Base-by-base conservation (phyloP, 441 rosid genomes). In the Pelargonium fulgidum region DNA sequence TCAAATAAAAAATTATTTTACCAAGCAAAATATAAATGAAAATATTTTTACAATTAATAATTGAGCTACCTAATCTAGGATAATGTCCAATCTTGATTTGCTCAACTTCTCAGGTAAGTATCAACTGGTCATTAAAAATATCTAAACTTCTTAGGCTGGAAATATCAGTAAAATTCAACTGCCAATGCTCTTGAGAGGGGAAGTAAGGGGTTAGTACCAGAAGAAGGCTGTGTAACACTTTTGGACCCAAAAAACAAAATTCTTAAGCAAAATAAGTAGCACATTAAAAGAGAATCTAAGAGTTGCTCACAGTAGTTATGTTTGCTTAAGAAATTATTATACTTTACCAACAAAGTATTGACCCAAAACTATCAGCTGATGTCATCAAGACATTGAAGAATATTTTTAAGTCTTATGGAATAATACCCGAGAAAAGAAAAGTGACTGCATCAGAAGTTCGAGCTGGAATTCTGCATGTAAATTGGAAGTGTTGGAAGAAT, bases 361-460 rank as follows among this genome's bases (percentile, higher is more conserved):
- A 71, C 76, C 24, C 29, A 74, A 42, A 39, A 62, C 70, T 70
- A 39, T 48, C 52, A 70, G 65, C 73, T 59, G 48, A 76, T 68
- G 19, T 69, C n/a, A 67, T 62, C 68, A 71, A 59, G 65, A 70
- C 36, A 68, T 36, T 75, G 62, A 58, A 33, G 62, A 67, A 20
- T 61, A 61, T 11, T 33, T 68, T 33, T 19, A 76, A 73, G 79
- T 71, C 48, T 58, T 48, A 77, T 16, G 52, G 75, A 67, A 71
- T 62, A 76, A 64, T 87, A 94, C 98, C 88, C 99, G 91, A 68
- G 99, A 92, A 84, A 94, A 94, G 70, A 81, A 74, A 68, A 94
- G 92, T 42, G 98, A 90, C 77, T 94, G 98, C 97, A 94, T 85
- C 79, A 94, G 75, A 77, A 94, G 87, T 67, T 94, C 99, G 76